Percentiles rank a stretch among this genome's conserved stretches.
Conservation (phyloP, 768 basidiomycete species). For the Russula abietina region DNA sequence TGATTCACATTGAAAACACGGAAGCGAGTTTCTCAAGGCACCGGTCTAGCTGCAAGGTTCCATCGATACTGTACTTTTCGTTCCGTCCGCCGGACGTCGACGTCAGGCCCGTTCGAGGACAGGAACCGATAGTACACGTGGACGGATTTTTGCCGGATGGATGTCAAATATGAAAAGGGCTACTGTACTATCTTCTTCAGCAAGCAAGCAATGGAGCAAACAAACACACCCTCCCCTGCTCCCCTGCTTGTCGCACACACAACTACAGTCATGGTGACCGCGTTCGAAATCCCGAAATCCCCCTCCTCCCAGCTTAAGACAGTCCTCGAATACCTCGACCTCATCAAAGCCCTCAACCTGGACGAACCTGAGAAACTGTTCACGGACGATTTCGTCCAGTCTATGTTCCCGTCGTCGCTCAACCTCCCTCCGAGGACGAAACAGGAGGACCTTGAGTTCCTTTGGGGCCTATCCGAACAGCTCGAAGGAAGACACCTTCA, state of each 20-base stretch:
- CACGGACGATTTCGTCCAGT: constrained; percentile 13
- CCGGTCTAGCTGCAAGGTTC: background rate
- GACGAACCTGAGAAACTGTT: background rate
- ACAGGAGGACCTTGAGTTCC: constrained; percentile 7
- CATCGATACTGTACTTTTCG: too few relatives aligned
- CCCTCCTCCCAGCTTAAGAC: constrained; percentile 7
- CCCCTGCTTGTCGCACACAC: too few relatives aligned
- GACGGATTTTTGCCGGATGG: too few relatives aligned
- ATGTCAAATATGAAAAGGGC: too few relatives aligned
- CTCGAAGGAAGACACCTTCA: constrained; percentile 5
- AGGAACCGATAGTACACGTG: too few relatives aligned
- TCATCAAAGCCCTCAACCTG: background rate
- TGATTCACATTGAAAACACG: background rate
- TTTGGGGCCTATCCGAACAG: background rate
- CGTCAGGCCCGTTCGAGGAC: too few relatives aligned
- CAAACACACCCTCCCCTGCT: background rate
- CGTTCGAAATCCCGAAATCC: background rate
- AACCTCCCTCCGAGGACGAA: background rate
- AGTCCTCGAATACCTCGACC: too few relatives aligned
- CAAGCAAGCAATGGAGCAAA: background rate
- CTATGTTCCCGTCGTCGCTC: background rate
- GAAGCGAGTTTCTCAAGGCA: background rate
- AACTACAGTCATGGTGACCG: background rate
- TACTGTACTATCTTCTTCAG: too few relatives aligned
- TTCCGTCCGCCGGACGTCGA: too few relatives aligned